A percentile compares a stretch with the other conserved stretches of the same genome.
Evolutionary conservation across 2,329 filamentous ascomycete genomes (phyloP).

Genomic region (Ophiostoma piceae): DNA sequence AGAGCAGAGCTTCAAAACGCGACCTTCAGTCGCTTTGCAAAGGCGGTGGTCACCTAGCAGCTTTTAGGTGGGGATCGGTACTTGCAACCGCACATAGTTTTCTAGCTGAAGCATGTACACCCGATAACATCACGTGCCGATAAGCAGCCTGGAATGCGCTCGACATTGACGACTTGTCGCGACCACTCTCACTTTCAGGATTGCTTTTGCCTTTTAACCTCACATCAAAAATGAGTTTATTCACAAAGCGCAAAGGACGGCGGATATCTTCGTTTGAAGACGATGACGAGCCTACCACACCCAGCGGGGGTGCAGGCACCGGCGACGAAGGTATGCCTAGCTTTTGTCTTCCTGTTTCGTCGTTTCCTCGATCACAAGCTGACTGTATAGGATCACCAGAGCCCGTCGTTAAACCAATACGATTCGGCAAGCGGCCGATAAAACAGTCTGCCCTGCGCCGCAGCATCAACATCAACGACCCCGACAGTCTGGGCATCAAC

Average conservation of each 20-base stretch:
- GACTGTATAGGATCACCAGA: conserved; percentile 32
- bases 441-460: conserved; percentile 56
- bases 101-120: background rate
- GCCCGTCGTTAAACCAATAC: conserved; percentile 39
- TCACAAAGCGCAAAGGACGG: conserved; percentile 64
- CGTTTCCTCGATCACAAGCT: conserved; percentile 18
- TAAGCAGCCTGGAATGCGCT: conserved; percentile 13
- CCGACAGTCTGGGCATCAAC: conserved; percentile 28
- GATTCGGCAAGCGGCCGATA: conserved; percentile 47
- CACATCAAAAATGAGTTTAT: conserved; percentile 48
- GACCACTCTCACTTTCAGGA: background rate
- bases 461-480: conserved; percentile 46
- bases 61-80: conserved; percentile 14
- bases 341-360: conserved; percentile 27
- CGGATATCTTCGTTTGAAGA: conserved; percentile 68
- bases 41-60: conserved; percentile 16
- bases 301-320: conserved; percentile 23
- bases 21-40: background rate
- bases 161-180: background rate
- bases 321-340: conserved; percentile 32
- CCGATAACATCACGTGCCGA: conserved; percentile 14
- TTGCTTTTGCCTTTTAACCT: background rate
- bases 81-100: background rate
- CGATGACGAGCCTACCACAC: conserved; percentile 45
- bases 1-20: conserved; percentile 10